Base-by-base conservation (phyloP, 179 eudicot species). In the Heliamphora ciliata region DNA sequence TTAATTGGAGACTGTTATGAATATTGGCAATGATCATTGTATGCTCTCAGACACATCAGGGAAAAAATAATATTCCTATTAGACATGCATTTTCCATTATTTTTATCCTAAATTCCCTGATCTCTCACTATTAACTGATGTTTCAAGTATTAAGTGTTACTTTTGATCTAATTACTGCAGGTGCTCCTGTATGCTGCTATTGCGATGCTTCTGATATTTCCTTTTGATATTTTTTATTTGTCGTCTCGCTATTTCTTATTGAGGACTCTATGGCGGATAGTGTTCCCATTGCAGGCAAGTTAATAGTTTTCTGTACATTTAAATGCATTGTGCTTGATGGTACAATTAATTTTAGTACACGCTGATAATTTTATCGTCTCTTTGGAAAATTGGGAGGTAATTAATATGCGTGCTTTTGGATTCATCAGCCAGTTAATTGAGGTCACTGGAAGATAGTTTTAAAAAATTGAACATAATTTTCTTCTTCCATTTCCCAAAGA, bases 241-340 rank as follows among this genome's bases (percentile, higher is more conserved):
- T 92, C 98, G 6, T 89, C 98, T 56, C 93, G 98, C 75, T 95
- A 90, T 89, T 93, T 89, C 90, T 80, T 95, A 6, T 74, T 95
- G 84, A 89, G 92, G 89, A 95, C 98, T 80, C 87, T 92, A 82
- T 95, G 98, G 98, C 87, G 98, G 87, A 91, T 95, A 86, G 86
- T 91, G 64, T 87, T 95, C 83, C 98, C 98, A 71, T 84, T 95
- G 59, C 98, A 95, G 98, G 98, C 89, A 90, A 91, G 97, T 90
- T 78, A 75, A 80, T 85, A 82, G 31, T 83, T 67, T 46, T 83
- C 17, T 61, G 18, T 31, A 2, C 18, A 74, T 83, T 55, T 44
- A 13, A 59, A 6, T 13, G 51, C 56, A 63, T 74, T 64, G 10
- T 80, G 17, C 14, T 18, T 77, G 6, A 15, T 83, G 50, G 24